Percentiles rank a stretch among this genome's conserved stretches.
These are phyloP conservation scores for Panicum virgatum DNA, from an alignment of 202 grass and related monocot species.

Conservation along the genomic window DNA sequence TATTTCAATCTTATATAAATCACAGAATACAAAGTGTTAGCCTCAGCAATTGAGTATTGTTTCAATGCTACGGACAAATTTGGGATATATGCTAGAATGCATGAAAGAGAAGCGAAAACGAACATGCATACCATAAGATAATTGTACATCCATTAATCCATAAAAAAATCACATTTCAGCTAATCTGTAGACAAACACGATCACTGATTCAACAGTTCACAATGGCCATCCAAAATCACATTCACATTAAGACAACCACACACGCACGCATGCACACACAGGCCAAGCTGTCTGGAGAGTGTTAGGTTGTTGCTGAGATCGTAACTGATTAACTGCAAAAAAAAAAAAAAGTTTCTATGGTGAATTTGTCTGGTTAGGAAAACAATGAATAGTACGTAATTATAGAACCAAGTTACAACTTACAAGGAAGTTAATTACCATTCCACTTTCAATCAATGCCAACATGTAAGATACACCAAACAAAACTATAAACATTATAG, in stretches of 20 bases:
- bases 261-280: background rate
- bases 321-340: background rate
- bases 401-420: slow-evolving; percentile 29
- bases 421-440: slow-evolving; percentile 23
- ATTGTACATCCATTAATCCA: background rate
- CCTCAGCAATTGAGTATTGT: background rate
- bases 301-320: background rate
- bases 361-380: slow-evolving; percentile 23
- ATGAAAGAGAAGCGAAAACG: background rate
- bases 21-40: background rate
- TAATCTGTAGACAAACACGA: slow-evolving; percentile 11
- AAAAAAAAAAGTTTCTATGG: slow-evolving; percentile 30
- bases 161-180: background rate
- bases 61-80: slow-evolving; percentile 8
- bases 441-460: slow-evolving; percentile 20
- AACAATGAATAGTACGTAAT: slow-evolving; percentile 24
- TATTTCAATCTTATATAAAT: background rate
- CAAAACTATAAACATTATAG: slow-evolving; percentile 53
- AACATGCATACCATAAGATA: background rate
- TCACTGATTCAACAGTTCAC: background rate
- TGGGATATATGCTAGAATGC: background rate
- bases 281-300: background rate
- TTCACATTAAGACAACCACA: background rate
- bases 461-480: slow-evolving; percentile 36
- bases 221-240: slow-evolving; percentile 5